Percentiles rank a stretch among this genome's conserved stretches.
Conservation (phyloP, 441 rosid genomes). For the Jatropha podagrica region DNA sequence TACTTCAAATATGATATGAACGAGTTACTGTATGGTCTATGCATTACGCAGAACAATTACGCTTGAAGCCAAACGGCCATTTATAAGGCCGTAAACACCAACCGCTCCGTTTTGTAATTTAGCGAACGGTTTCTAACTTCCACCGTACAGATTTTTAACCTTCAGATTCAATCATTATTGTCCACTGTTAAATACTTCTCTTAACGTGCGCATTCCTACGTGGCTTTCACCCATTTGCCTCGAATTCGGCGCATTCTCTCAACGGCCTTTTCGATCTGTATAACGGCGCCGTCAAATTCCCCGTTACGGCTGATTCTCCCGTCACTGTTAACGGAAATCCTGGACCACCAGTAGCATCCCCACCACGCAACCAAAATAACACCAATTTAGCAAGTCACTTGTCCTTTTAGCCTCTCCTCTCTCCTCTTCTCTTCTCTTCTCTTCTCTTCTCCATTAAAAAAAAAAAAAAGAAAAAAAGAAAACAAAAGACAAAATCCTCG, state of each 20-base stretch:
- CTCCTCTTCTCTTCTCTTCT: background rate
- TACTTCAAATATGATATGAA: too few relatives aligned
- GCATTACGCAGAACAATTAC: background rate
- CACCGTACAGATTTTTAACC: slow-evolving; percentile 18
- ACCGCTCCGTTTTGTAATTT: slow-evolving; percentile 1
- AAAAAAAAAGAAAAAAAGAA: too few relatives aligned
- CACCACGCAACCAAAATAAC: slow-evolving; percentile 17
- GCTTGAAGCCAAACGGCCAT: background rate
- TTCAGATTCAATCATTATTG: slow-evolving; percentile 28
- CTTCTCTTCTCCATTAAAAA: slow-evolving; percentile 3
- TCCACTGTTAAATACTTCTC: background rate
- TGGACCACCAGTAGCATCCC: slow-evolving; percentile 45
- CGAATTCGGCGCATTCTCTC: slow-evolving; percentile 22
- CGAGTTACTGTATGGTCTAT: too few relatives aligned
- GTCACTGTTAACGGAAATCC: slow-evolving; percentile 42
- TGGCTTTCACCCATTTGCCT: slow-evolving; percentile 20
- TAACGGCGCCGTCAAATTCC: slow-evolving; percentile 86
- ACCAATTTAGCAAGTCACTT: slow-evolving; percentile 6
- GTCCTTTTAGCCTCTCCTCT: slow-evolving; percentile 17
- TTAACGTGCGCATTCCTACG: slow-evolving; percentile 27
- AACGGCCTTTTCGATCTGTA: slow-evolving; percentile 20
- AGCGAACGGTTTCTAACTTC: slow-evolving; percentile 15
- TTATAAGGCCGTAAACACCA: background rate
- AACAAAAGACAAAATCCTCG: slow-evolving; percentile 29
- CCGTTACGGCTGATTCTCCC: slow-evolving; percentile 61